Evolutionary conservation across 805 yeast species (phyloP), one percentile per base, ranked within the genome.

Genomic region (Wickerhamiella brachini): DNA sequence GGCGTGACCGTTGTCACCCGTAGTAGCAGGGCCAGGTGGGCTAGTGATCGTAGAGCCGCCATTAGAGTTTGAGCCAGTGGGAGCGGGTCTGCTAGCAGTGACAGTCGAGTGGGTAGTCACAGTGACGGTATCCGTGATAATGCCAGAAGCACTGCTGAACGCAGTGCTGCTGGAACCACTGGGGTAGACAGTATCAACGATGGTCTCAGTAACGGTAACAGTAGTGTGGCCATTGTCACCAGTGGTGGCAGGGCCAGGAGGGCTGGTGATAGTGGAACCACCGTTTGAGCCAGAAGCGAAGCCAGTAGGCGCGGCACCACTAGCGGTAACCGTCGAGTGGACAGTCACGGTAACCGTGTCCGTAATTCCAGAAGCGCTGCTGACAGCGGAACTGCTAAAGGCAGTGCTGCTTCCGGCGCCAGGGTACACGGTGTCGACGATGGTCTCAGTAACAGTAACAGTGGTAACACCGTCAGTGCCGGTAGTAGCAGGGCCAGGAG

Each of bases 201-300:
- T 37, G 13, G 49, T 47, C 15, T 31, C 24, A 26, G 50, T 48
- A n/a, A n/a, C 31, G 13, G 47, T 49, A 13, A 23, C 47, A 43
- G 47, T 17, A 9, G 44, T 39, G 39, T 44, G 8, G 26, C 31
- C 44, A 12, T 44, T n/a, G 21, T 6, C 9, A 15, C 18, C 29
- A 22, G 46, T 23, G 17, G 34, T 24, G n/a, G 44, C 26, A 18
- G 24, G 38, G 8, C 22, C n/a, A 22, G 52, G 15, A 20, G 47
- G 8, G n/a, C 44, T 7, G 13, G 42, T 24, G 24, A 39, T 15
- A 18, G 48, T 44, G 21, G 21, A 22, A 13, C 43, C 22, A 26
- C 47, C 18, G 4, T 10, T 31, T 2, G 37, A 8, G 9, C 46
- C 22, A 42, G 37, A 38, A 15, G 49, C 34, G 10, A 22, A 15